These are phyloP conservation scores for Fusarium torulosum DNA, from an alignment of 2,329 filamentous ascomycete genomes.

Conservation along the genomic window DNA sequence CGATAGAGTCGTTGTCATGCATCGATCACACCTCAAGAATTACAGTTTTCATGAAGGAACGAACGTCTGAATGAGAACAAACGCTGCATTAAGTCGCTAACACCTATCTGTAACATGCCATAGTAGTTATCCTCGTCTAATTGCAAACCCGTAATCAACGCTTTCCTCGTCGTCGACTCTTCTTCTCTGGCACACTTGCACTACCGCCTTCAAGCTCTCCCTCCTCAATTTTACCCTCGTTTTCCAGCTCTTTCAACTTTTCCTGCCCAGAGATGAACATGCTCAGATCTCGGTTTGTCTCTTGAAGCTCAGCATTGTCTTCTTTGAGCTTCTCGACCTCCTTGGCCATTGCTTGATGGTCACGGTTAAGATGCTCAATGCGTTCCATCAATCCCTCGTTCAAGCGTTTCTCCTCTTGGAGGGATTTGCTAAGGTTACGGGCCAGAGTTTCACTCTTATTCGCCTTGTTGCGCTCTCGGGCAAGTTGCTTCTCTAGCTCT, in stretches of 20 bases:
- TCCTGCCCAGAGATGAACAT: constrained; percentile 90
- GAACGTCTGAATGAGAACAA: not conserved
- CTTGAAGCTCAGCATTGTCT: constrained; percentile 80
- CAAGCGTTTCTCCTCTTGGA: constrained; percentile 89
- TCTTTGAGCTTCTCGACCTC: constrained; percentile 68
- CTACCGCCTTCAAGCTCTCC: constrained; percentile 83
- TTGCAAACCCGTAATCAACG: constrained; percentile 3
- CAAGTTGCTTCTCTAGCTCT: constrained; percentile 77
- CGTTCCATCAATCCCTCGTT: constrained; percentile 83
- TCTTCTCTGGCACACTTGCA: constrained; percentile 73
- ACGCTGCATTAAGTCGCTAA: not conserved
- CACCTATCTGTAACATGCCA: not conserved
- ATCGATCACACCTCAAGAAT: not conserved
- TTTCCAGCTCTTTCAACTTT: constrained; percentile 79
- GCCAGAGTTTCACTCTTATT: constrained; percentile 81
- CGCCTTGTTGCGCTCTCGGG: constrained; percentile 75
- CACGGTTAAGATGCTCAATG: constrained; percentile 79
- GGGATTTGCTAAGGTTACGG: constrained; percentile 77
- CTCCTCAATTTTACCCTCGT: constrained; percentile 67
- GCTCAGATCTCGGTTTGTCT: constrained; percentile 87
- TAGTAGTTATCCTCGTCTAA: not conserved
- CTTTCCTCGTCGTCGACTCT: constrained; percentile 66
- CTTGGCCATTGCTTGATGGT: constrained; percentile 68
- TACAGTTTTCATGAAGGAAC: not conserved
- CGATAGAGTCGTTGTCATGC: too few relatives aligned